Base-by-base conservation (phyloP, 192 early-diverging fungal genomes). In the Allomyces javanicus region DNA sequence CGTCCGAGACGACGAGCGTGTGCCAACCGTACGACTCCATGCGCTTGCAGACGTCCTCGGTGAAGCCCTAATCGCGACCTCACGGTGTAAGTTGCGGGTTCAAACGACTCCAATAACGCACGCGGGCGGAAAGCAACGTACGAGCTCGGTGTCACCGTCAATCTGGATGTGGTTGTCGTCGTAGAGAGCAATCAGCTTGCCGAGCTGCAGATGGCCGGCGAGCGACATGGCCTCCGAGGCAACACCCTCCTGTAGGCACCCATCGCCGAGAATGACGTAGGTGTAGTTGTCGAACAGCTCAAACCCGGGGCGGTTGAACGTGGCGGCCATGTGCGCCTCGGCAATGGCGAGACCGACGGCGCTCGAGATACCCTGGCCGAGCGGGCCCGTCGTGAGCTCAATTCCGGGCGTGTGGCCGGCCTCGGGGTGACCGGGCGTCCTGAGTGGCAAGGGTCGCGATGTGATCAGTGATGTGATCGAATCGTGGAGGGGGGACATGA, bases 231-330 rank as follows among this genome's bases (percentile, higher is more conserved):
- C 88, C 75, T 98, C 96, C 24, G 88, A 83, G 25, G 88, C 77
- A 55, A 99, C 89, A 82, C 96, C 96, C 76, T 99, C 96, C 78
- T 99, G 96, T 64, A 99, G 73, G 79, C 96, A 99, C 65, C 96
- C 96, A 73, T 99, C 96, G 67, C 96, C 96, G 27, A 81, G 68
- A 67, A 99, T 85, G 25, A 81, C 75, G 61, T 84, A 96, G 26
- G 88, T 89, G 68, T 86, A 74, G 82, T 94, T 94, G 75, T 89
- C 82, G 68, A 99, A 81, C 11, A 99, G 71, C 22, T 82, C 81
- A 79, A 81, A 96, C 33, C 83, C 89, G 25, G 91, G 89, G 68
- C 79, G 81, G 79, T 97, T 97, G 81, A 92, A 99, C 12, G 80
- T 87, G 44, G 96, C 91, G 40, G 87, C 89, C 66, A 90, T 70